These are phyloP conservation scores for Aspergillus thermomutatus DNA, from an alignment of 2,329 filamentous ascomycete species.

Conservation along the genomic window DNA sequence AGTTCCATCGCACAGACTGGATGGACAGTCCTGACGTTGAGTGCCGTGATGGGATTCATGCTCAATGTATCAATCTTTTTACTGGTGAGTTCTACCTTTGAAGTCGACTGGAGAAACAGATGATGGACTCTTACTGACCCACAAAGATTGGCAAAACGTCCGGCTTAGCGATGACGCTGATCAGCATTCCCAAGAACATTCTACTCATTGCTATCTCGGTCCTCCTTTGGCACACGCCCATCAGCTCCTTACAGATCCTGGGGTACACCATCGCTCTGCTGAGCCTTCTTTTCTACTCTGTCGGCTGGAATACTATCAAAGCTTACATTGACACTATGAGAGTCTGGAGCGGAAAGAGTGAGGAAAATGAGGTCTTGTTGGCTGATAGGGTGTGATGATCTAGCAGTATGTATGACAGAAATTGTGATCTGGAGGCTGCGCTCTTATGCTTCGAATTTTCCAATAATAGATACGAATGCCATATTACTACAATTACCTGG, in stretches of 20 bases:
- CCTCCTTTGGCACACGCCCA: conserved; percentile 68
- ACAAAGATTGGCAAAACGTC: conserved; percentile 77
- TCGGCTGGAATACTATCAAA: conserved; percentile 64
- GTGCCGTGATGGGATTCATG: conserved; percentile 71
- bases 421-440: background rate
- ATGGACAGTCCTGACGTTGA: conserved; percentile 60
- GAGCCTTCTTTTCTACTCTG: conserved; percentile 62
- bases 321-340: background rate
- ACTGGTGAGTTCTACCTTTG: conserved; percentile 55
- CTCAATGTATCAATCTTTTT: conserved; percentile 79
- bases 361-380: background rate
- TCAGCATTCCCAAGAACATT: conserved; percentile 80
- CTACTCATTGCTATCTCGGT: conserved; percentile 71
- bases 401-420: background rate
- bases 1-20: conserved; percentile 4
- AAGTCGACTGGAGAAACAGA: background rate
- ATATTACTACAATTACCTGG: background rate
- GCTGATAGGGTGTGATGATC: background rate
- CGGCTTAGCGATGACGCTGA: conserved; percentile 75
- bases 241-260: conserved; percentile 66
- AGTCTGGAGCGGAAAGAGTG: background rate
- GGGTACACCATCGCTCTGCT: conserved; percentile 70
- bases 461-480: background rate
- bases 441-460: background rate
- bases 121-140: background rate